Conservation (phyloP, 805 yeast genomes). For the Ogataea nitratoaversa region DNA sequence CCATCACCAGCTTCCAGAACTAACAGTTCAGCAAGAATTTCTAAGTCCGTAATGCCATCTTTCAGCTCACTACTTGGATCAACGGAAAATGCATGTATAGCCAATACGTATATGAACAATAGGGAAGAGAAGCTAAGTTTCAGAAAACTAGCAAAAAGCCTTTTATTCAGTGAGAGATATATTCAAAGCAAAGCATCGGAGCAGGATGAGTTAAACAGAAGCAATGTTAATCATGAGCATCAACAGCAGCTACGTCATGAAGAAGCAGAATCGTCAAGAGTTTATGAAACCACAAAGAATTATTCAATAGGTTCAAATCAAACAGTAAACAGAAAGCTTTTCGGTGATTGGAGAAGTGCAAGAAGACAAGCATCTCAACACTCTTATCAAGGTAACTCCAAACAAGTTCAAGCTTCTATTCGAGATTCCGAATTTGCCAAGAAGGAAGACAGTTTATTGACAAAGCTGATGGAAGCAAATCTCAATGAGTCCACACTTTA, state of each 20-base stretch:
- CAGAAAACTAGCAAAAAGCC: constrained; percentile 23
- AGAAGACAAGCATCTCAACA: constrained; percentile 9
- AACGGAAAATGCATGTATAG: constrained; percentile 8
- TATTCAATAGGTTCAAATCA: constrained; percentile 14
- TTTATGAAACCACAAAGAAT: constrained; percentile 18
- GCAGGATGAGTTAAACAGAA: constrained; percentile 6
- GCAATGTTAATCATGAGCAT: neutral
- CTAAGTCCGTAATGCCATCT: constrained; percentile 16
- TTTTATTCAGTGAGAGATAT: constrained; percentile 16
- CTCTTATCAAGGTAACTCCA: constrained; percentile 2
- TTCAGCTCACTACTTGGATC: constrained; percentile 18
- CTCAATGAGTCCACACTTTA: constrained; percentile 1
- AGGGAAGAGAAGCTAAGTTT: constrained; percentile 22
- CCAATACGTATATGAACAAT: neutral
- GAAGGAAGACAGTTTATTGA: constrained; percentile 16
- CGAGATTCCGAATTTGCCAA: constrained; percentile 7
- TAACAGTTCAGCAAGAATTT: constrained; percentile 9
- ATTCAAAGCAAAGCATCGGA: constrained; percentile 4
- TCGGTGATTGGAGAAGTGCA: constrained; percentile 14
- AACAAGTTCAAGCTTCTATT: neutral
- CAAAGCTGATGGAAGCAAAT: constrained; percentile 17
- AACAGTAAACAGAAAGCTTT: constrained; percentile 11
- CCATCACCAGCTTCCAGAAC: constrained; percentile 3
- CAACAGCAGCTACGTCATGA: constrained; percentile 6
- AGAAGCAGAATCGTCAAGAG: constrained; percentile 13